Base-by-base conservation (phyloP, 1,284 basidiomycete genomes). In the Marasmius fiardii region DNA sequence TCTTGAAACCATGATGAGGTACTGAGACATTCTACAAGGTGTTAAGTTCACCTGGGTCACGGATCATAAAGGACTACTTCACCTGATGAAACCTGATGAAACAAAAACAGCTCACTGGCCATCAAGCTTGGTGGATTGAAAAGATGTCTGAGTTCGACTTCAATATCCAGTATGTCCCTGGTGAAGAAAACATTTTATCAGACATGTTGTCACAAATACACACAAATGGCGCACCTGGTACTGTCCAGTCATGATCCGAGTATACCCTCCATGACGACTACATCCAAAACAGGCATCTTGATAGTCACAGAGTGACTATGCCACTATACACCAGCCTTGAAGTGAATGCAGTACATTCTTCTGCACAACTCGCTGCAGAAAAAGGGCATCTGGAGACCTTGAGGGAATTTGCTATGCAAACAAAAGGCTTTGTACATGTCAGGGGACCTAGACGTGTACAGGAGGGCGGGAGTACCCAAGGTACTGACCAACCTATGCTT, bases 1-100 rank as follows among this genome's bases (percentile, higher is more conserved):
- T 24, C 55, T 69, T 6, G 64, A 69, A 33, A 54, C 67, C 1
- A 62, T 72, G 56, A 58, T 66, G 18, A 34, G 61, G 10, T 65
- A 66, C 44, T 33, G 56, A 8, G 55, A 64, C 50, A 57, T 65
- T n/a, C 52, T 68, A 1, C 54, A 63, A 20, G 70, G 71, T 0
- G 34, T 43, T 0, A 23, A 45, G 0, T 73, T 74, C 18, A 61
- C 39, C 0, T 65, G 71, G 60, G 48, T 68, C 14, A 72, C 67
- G 0, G 70, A 74, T 45, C 68, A 74, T 33, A 66, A 69, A 8
- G 64, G 64, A 0, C 45, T 72, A 0, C 57, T 64, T 3, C 62
- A 66, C 45, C 31, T 74, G n/a, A n/a, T n/a, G n/a, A n/a, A n/a
- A 0, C 20, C 59, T 2, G n/a, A n/a, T n/a, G n/a, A 51, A 60